Evolutionary conservation across 164 flowering plant genomes (phyloP), one percentile per base, ranked within the genome.

Genomic region (Annona cherimola): DNA sequence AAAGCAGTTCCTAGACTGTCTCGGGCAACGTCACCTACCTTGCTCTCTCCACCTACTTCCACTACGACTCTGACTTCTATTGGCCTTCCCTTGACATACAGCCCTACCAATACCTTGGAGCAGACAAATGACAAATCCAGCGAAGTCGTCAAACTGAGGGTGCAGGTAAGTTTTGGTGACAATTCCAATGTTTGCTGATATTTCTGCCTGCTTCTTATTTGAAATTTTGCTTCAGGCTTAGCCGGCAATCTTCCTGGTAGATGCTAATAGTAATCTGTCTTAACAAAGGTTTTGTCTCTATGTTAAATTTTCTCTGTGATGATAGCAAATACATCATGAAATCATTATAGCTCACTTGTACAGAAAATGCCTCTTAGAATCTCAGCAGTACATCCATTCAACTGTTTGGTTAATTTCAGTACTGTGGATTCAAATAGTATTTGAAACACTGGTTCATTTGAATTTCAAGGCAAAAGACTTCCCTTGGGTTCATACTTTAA

Each of bases 21-120:
- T 63, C 80, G 85, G 42, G 79, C 84, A 75, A 79, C 88, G 71
- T 89, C 97, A 72, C 94, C 94, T 70, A 68, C 76, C 57, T 84
- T 84, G 65, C 75, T 83, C 68, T 86, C 83, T 72, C 89, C 95
- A 64, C 69, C 72, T 76, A 79, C 72, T 46, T 80, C 84, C 63
- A 66, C 74, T 71, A 80, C 77, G 66, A 50, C 67, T 18, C 67
- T 76, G 66, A 71, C 76, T 42, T 61, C 71, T 26, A 59, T 69
- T 68, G 80, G 75, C 35, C 67, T 68, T 71, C 45, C 74, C 65
- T 74, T 85, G 16, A 75, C 82, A 75, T 85, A 80, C 74, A 78
- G 77, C 5, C 65, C 63, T 67, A 39, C 43, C 20, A 79, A 81
- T 70, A 81, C 81, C 69, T 71, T 89, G 65, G 80, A 80, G 77